Evolutionary conservation across 1,139 yeast species (phyloP), one percentile per base, ranked within the genome.

Genomic region (Williopsis jadinii): DNA sequence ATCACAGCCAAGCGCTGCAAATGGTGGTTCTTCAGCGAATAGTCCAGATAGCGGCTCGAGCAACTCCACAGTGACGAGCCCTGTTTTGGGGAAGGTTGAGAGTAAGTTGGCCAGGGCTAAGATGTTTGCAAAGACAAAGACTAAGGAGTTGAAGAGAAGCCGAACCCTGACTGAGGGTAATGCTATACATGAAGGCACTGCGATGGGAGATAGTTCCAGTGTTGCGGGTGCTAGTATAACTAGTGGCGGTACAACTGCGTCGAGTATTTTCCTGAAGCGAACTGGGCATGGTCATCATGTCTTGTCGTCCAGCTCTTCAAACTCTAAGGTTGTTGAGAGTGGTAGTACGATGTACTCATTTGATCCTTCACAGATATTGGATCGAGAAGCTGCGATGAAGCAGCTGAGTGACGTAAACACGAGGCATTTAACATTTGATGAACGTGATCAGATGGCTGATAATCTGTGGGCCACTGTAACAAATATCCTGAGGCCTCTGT

Each of bases 391-490:
- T 1, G 50, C 60, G 28, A 9, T 43, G 41, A 56, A 56, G 41
- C 50, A 54, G 30, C 44, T 61, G 10, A 45, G 40, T 10, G 62
- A 66, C 8, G 35, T 58, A 5, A 64, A 61, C 34, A 44, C 63
- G 11, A 61, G 60, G 41, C 56, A 53, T 29, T 36, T 64, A 34
- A 45, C 52, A 1, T 59, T 56, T 38, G 73, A 68, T 37, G 77
- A 75, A 42, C 64, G 70, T 27, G 75, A 70, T 33, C 66, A 65
- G 38, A 62, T 71, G 33, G 65, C 70, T 14, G 74, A 71, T 44
- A 71, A 70, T 31, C 61, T 77, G 2, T 75, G 80, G 77, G 55
- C 68, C 1, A 56, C 73, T 14, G 57, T 78, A 3, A 62, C 68
- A 24, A 59, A 68, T 3, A 56, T 68, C 9, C 64, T 71, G 0